These are phyloP conservation scores for Trypanosoma brucei DNA, from an alignment of 208 protist species.

Conservation along the genomic window DNA sequence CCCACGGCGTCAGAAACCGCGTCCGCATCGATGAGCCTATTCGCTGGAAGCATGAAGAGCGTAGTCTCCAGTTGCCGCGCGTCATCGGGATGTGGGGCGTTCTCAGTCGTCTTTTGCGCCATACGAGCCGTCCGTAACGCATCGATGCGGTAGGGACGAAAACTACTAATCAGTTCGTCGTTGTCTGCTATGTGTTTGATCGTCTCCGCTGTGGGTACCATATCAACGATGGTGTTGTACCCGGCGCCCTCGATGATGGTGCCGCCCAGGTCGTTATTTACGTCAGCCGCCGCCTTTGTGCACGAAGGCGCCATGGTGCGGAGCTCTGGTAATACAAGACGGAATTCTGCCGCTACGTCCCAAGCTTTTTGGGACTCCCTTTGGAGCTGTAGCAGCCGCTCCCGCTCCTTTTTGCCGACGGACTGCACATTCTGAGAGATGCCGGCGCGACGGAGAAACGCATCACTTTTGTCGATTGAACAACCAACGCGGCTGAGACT, in stretches of 20 bases:
- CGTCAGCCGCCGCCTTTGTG: constrained; percentile 63
- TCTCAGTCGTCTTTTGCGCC: constrained; percentile 32
- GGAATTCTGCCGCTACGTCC: constrained; percentile 20
- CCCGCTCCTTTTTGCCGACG: constrained; percentile 43
- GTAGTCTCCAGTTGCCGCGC: constrained; percentile 51
- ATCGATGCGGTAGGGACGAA: constrained; percentile 73
- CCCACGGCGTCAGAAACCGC: constrained; percentile 37
- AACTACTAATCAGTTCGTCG: constrained; percentile 80
- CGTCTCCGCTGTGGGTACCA: constrained; percentile 55
- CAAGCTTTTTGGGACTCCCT: constrained; percentile 37
- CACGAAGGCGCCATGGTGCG: constrained; percentile 73
- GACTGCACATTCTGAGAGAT: constrained; percentile 34
- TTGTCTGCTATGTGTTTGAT: constrained; percentile 62
- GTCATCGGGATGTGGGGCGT: constrained; percentile 68
- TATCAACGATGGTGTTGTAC: constrained; percentile 57
- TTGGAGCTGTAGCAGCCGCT: constrained; percentile 44
- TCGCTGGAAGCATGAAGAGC: constrained; percentile 24
- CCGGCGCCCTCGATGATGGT: constrained; percentile 53
- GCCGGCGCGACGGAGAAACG: constrained; percentile 25
- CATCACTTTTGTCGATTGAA: constrained; percentile 40
- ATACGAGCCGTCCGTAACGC: constrained; percentile 42
- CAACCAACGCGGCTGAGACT: constrained; percentile 60
- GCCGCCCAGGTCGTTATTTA: constrained; percentile 48
- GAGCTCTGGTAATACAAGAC: constrained; percentile 45
- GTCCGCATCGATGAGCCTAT: constrained; percentile 45